Evolutionary conservation across 495 filamentous ascomycete species (phyloP).

Genomic region (Sordaria brevicollis): DNA sequence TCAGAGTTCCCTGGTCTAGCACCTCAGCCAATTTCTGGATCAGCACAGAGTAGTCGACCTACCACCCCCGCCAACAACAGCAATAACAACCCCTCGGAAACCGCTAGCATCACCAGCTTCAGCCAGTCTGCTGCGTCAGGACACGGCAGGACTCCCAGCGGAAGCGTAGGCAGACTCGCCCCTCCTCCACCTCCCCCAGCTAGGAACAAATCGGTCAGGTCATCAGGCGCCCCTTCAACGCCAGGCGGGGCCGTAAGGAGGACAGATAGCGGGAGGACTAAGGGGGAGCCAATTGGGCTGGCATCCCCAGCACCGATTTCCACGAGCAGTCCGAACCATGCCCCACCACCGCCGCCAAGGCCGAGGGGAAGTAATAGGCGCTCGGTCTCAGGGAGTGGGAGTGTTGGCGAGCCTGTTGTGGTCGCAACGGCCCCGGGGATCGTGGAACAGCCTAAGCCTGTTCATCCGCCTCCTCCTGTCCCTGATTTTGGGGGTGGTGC

Average conservation of each 20-base stretch:
- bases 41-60: not conserved
- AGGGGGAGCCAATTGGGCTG: slow-evolving; percentile 14
- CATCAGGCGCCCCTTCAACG: slow-evolving; percentile 26
- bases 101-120: not conserved
- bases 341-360: slow-evolving; percentile 50
- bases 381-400: slow-evolving; percentile 44
- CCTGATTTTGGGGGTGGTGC: not conserved
- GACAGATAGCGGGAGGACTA: not conserved
- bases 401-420: too few relatives aligned
- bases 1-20: not conserved
- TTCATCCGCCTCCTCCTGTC: slow-evolving; percentile 12
- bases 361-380: slow-evolving; percentile 37
- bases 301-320: not conserved
- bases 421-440: too few relatives aligned
- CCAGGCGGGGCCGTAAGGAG: not conserved
- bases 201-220: slow-evolving; percentile 27
- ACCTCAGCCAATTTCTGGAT: not conserved
- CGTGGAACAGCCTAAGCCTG: not conserved
- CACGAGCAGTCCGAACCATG: not conserved
- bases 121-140: not conserved
- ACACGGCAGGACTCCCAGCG: not conserved
- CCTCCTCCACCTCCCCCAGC: slow-evolving; percentile 37
- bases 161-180: slow-evolving; percentile 16
- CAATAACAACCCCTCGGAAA: not conserved
- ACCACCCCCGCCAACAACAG: not conserved